Evolutionary conservation across 2,329 filamentous ascomycete species (phyloP).

Genomic region (Fusarium illudens): DNA sequence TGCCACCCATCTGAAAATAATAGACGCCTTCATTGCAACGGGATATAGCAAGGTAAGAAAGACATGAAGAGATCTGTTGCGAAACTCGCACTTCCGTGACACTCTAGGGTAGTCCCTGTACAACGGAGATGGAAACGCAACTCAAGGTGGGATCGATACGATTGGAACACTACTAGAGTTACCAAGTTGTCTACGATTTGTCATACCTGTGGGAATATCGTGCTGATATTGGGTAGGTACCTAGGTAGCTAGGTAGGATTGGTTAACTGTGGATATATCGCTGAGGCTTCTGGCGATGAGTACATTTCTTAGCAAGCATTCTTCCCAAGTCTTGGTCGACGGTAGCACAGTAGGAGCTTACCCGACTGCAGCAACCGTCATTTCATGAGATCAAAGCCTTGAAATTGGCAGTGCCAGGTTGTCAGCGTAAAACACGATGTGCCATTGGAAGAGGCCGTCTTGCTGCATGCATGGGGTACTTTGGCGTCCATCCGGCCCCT

Average conservation of each 20-base stretch:
- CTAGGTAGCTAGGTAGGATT: background rate
- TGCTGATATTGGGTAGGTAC: background rate
- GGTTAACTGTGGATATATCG: background rate
- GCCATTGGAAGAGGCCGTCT: slow-evolving; percentile 12
- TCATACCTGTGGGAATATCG: background rate
- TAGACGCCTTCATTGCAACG: background rate
- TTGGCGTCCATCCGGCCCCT: slow-evolving; percentile 1
- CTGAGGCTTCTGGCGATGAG: background rate
- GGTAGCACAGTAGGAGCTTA: background rate
- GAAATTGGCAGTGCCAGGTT: slow-evolving; percentile 2
- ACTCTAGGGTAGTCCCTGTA: background rate
- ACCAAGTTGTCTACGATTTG: background rate
- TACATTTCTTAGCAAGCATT: no score
- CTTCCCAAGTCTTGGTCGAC: background rate
- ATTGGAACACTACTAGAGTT: background rate
- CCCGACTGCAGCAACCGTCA: background rate
- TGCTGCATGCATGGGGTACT: slow-evolving; percentile 20
- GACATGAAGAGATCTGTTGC: background rate
- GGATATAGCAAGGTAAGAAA: background rate
- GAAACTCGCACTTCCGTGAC: no score
- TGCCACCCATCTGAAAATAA: no score
- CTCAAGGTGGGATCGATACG: background rate
- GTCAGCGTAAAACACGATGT: slow-evolving; percentile 1
- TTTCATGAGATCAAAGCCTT: background rate
- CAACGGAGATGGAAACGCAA: background rate